Evolutionary conservation across 192 early-diverging fungal genomes (phyloP).

Genomic region (Diversispora eburnea): DNA sequence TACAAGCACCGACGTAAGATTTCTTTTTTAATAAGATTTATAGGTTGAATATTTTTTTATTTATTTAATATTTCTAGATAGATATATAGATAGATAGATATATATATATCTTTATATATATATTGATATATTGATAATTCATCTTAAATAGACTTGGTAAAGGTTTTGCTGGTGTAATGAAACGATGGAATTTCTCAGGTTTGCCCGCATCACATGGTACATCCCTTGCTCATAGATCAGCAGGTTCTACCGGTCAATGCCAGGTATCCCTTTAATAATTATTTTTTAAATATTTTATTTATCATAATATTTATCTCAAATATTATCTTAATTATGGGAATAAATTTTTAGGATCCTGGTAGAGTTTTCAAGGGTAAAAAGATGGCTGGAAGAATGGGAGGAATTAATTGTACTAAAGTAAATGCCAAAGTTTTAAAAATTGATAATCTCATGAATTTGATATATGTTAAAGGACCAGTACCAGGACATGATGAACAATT

Average conservation of each 20-base stretch:
- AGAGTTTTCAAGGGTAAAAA: slow-evolving; percentile 95
- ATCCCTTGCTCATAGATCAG: slow-evolving; percentile 82
- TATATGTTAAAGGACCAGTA: slow-evolving; percentile 91
- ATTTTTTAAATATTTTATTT: no score
- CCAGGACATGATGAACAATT: slow-evolving; percentile 85
- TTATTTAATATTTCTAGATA: neutral
- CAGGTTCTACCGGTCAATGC: slow-evolving; percentile 85
- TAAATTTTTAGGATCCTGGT: slow-evolving; percentile 60
- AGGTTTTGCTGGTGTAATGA: slow-evolving; percentile 97
- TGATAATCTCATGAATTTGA: slow-evolving; percentile 77
- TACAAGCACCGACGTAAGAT: slow-evolving; percentile 73
- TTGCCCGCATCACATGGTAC: slow-evolving; percentile 92
- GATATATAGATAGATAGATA: no score
- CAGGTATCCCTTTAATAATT: slow-evolving; percentile 41
- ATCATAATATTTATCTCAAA: neutral
- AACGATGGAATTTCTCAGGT: slow-evolving; percentile 90
- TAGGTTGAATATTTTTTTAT: neutral
- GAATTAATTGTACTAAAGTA: slow-evolving; percentile 73
- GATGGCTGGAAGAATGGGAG: slow-evolving; percentile 96
- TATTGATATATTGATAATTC: no score
- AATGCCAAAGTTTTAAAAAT: slow-evolving; percentile 84
- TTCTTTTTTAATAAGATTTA: neutral
- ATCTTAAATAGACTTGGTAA: slow-evolving; percentile 69
- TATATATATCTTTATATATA: neutral
- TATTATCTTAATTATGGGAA: neutral